Base-by-base conservation (phyloP, 2,329 filamentous ascomycete genomes). In the Fusarium palustre region DNA sequence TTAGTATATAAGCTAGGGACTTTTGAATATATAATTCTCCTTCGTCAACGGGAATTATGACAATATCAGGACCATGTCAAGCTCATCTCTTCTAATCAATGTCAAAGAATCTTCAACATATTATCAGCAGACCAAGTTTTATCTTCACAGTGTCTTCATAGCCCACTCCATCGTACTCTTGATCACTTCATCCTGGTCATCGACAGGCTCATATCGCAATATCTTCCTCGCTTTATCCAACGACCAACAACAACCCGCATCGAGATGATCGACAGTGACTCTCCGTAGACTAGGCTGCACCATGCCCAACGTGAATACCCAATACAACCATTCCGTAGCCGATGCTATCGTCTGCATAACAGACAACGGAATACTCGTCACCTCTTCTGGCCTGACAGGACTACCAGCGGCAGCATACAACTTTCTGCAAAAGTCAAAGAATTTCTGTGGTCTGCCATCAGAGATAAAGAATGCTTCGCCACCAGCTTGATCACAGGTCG, bases 401-500 rank as follows among this genome's bases (percentile, higher is more conserved):
- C 24, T 24, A 0, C 28, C 55, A 13, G 25, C 39, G 5, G 39
- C 28, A 1, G 59, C 59, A 2, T 62, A 62, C 0, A 15, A 13
- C 8, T 16, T 60, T 3, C 59, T 28, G 12, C 11, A 45, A 2
- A 62, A 60, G 3, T 60, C 46, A 25, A 62, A 60, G 20, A 62
- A 46, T 1, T 3, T 18, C 0, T 60, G 33, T 2, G 55, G 55
- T 9, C 5, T 54, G 0, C 28, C 59, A 7, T 62, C 55, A 2
- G 59, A 60, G 1, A 62, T 41, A 4, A 62, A 62, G 16, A 62
- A 62, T 12, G 33, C 33, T 6, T 53, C 39, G 0, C 55, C 46
- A 0, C 25, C 16, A 1, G n/a, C 55, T 4, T 2, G 16, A 0
- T 16, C 55, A 3, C 11, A 4, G 0, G 4, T 45, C 0, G 28